Conservation (phyloP, 192 early-diverging fungal species). For the Podila minutissima region DNA sequence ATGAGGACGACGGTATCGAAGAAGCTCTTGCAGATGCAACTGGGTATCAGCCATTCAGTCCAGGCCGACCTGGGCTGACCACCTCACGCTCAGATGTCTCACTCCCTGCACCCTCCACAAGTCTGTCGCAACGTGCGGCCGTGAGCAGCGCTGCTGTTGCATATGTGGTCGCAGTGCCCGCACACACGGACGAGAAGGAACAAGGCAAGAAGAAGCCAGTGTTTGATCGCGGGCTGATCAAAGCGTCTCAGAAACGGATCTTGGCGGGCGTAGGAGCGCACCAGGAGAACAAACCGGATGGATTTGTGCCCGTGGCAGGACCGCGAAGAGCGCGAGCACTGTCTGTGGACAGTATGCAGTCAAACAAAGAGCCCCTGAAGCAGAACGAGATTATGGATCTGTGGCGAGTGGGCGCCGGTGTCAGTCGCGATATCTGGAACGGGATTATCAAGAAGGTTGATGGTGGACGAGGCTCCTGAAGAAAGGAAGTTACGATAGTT, state of each 20-base stretch:
- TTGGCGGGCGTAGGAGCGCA: conserved; percentile 20
- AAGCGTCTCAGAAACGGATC: conserved; percentile 44
- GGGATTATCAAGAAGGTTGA: conserved; percentile 48
- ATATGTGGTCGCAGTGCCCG: conserved; percentile 41
- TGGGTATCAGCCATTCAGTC: not conserved
- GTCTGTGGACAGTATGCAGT: conserved; percentile 42
- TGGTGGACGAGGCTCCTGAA: not conserved
- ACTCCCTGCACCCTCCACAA: conserved; percentile 4
- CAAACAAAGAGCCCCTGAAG: conserved; percentile 20
- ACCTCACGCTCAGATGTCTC: not conserved
- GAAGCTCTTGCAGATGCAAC: not conserved
- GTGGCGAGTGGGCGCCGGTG: conserved; percentile 42
- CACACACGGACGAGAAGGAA: conserved; percentile 6
- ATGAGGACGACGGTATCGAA: not conserved
- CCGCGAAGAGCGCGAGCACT: conserved; percentile 31
- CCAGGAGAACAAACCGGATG: not conserved
- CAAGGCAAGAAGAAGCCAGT: conserved; percentile 19
- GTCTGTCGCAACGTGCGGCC: conserved; percentile 17
- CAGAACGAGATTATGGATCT: conserved; percentile 34
- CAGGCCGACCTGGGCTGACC: not conserved
- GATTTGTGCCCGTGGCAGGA: not conserved
- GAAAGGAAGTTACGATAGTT: not conserved
- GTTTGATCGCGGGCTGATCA: conserved; percentile 40
- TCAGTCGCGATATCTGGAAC: conserved; percentile 44
- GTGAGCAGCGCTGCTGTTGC: conserved; percentile 35